phyloP scores from a whole-genome alignment of 768 basidiomycete species.

The Sporobolomyces roseus region DNA sequence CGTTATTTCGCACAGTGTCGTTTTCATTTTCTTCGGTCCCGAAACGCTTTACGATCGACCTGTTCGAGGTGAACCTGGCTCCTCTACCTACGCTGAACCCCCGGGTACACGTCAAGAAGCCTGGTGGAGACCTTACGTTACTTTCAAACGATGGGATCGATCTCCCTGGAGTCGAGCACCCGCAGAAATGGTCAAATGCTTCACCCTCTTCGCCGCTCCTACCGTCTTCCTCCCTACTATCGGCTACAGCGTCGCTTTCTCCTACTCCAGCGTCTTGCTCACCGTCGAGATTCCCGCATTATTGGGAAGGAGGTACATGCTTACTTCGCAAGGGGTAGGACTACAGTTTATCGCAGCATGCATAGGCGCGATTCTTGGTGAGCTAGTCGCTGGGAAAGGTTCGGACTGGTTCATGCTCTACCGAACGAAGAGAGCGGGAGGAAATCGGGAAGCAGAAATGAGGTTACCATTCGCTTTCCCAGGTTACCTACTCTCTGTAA shows the following conservation, averaged over 20 bases:
- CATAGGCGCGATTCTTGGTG: conserved; percentile 42
- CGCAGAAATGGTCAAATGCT: conserved; percentile 14
- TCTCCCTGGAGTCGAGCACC: conserved; percentile 27
- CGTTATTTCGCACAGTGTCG: background rate
- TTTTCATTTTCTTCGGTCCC: conserved; percentile 29
- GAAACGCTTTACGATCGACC: conserved; percentile 38
- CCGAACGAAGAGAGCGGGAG: conserved; percentile 33
- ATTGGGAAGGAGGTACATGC: conserved; percentile 37
- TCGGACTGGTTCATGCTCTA: conserved; percentile 41
- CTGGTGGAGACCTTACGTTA: conserved; percentile 26
- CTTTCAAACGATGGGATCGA: conserved; percentile 16
- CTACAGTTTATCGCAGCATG: conserved; percentile 42
- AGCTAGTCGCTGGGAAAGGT: conserved; percentile 41
- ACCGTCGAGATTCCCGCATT: conserved; percentile 38
- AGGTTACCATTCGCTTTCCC: conserved; percentile 40
- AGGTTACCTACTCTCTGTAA: conserved; percentile 35
- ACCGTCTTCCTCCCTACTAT: conserved; percentile 29
- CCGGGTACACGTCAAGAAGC: background rate
- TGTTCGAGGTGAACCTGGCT: background rate
- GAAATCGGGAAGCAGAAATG: conserved; percentile 40
- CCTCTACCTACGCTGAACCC: background rate
- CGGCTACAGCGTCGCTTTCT: conserved; percentile 27
- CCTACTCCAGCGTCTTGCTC: conserved; percentile 32
- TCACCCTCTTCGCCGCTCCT: conserved; percentile 12
- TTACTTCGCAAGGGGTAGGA: conserved; percentile 42